A percentile compares a stretch with the other conserved stretches of the same genome.
phyloP scores from a whole-genome alignment of 257 asterid species.

The Ophiorrhiza pumila region DNA sequence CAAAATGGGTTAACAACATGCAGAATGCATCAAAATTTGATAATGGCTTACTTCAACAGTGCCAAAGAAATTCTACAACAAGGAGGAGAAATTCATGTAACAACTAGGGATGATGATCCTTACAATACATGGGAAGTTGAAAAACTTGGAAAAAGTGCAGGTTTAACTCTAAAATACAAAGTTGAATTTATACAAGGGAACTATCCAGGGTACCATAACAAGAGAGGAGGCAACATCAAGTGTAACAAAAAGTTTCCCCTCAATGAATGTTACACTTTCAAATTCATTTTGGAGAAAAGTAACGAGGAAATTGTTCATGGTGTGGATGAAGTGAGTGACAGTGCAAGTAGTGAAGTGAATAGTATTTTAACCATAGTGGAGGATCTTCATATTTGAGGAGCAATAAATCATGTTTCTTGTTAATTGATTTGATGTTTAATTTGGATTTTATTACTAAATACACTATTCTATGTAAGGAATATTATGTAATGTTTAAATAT shows the following conservation, averaged over 20 bases:
- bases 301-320: not conserved
- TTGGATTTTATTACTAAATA: too few species aligned
- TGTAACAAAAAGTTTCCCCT: conserved; percentile 13
- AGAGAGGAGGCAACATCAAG: conserved; percentile 11
- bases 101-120: conserved; percentile 11
- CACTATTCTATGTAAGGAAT: too few species aligned
- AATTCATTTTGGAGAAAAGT: not conserved
- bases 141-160: not conserved
- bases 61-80: conserved; percentile 6
- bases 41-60: conserved; percentile 13
- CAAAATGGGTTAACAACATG: not conserved
- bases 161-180: conserved; percentile 7
- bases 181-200: conserved; percentile 1
- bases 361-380: not conserved
- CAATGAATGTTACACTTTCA: not conserved
- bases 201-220: conserved; percentile 26
- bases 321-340: not conserved
- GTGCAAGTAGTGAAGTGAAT: not conserved
- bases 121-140: conserved; percentile 13
- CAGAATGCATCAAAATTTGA: conserved; percentile 15
- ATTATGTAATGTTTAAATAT: too few species aligned
- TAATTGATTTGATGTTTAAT: too few species aligned
- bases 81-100: conserved; percentile 24
- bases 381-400: conserved; percentile 7
- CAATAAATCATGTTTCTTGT: too few species aligned